These are phyloP conservation scores for Penicillium sp. DNA, from an alignment of 2,329 filamentous ascomycete genomes.

Conservation along the genomic window DNA sequence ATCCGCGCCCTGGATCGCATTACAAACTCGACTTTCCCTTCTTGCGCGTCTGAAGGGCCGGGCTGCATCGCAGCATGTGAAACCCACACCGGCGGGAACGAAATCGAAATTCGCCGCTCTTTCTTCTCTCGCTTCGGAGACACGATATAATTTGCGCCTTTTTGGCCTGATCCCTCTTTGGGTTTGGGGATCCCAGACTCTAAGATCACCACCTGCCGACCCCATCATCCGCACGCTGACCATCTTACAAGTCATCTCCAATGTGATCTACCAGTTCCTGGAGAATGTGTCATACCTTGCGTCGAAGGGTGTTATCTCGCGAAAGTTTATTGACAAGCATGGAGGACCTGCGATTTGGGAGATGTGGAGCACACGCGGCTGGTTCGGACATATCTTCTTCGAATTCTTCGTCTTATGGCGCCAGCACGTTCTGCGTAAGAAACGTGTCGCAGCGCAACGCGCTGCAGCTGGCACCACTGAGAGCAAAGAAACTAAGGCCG, in stretches of 20 bases:
- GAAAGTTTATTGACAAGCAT: constrained; percentile 37
- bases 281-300: constrained; percentile 83
- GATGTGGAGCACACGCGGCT: constrained; percentile 74
- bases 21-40: constrained; percentile 47
- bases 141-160: constrained; percentile 55
- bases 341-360: constrained; percentile 61
- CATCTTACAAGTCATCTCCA: constrained; percentile 66
- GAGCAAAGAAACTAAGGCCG: constrained; percentile 23
- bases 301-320: constrained; percentile 65
- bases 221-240: constrained; percentile 53
- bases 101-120: constrained; percentile 53
- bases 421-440: constrained; percentile 36
- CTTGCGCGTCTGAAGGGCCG: constrained; percentile 32
- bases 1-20: constrained; percentile 46
- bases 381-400: constrained; percentile 73
- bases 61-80: constrained; percentile 4
- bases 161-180: constrained; percentile 71
- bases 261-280: constrained; percentile 69
- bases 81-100: constrained; percentile 38
- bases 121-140: constrained; percentile 49
- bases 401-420: constrained; percentile 68
- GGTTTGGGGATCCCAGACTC: constrained; percentile 68
- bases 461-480: constrained; percentile 12
- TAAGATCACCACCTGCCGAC: constrained; percentile 47
- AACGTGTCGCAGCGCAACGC: constrained; percentile 24